Percentiles rank a stretch among this genome's conserved stretches.
These are phyloP conservation scores for Colletotrichum sp. DNA, from an alignment of 2,329 filamentous ascomycete genomes.

Conservation along the genomic window DNA sequence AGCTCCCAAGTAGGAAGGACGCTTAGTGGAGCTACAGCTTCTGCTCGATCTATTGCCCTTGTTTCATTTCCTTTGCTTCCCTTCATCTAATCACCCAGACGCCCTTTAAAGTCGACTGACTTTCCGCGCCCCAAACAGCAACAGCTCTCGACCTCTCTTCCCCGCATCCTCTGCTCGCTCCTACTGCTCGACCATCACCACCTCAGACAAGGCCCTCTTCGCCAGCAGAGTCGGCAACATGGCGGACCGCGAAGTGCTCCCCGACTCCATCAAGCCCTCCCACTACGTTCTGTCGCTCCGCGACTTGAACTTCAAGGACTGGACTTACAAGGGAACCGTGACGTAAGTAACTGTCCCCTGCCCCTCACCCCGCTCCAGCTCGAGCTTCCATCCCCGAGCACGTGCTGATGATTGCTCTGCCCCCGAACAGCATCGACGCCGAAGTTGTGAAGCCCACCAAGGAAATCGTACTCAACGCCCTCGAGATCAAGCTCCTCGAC, in stretches of 20 bases:
- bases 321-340: conserved; percentile 84
- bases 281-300: conserved; percentile 87
- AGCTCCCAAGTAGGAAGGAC: conserved; percentile 18
- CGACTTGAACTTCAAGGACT: conserved; percentile 76
- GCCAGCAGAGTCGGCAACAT: conserved; percentile 40
- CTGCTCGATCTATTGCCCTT: not conserved
- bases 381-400: not conserved
- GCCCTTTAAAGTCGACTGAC: not conserved
- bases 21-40: conserved; percentile 9
- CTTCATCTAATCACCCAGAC: not conserved
- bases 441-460: conserved; percentile 74
- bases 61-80: not conserved
- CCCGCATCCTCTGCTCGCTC: conserved; percentile 3
- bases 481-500: conserved; percentile 78
- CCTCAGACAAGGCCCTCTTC: conserved; percentile 26
- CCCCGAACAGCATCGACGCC: conserved; percentile 67
- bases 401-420: not conserved
- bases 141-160: not conserved
- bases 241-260: conserved; percentile 67
- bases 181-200: conserved; percentile 28
- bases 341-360: conserved; percentile 41
- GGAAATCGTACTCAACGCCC: conserved; percentile 82
- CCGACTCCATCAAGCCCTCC: conserved; percentile 73
- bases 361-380: conserved; percentile 6
- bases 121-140: not conserved